Conservation (phyloP, 2,329 filamentous ascomycete genomes). For the Penicillium concentricum region DNA sequence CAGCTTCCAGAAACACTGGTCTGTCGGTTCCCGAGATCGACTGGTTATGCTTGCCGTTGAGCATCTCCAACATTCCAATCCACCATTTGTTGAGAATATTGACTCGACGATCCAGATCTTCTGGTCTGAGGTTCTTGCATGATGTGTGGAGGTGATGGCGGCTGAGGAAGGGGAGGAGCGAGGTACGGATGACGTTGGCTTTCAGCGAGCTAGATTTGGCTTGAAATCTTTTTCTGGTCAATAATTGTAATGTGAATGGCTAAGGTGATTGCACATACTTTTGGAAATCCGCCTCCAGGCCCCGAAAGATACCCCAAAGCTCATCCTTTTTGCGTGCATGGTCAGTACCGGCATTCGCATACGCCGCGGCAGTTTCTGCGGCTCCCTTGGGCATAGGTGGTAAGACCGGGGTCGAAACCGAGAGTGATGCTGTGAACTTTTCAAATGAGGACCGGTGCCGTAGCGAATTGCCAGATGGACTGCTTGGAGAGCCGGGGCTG, state of each 20-base stretch:
- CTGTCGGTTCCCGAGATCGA: constrained; percentile 81
- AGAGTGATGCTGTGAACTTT: constrained; percentile 42
- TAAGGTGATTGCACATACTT: constrained; percentile 49
- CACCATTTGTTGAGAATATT: constrained; percentile 89
- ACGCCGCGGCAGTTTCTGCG: constrained; percentile 40
- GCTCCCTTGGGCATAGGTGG: constrained; percentile 49
- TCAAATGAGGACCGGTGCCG: constrained; percentile 47
- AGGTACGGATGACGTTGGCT: constrained; percentile 69
- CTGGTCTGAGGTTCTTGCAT: constrained; percentile 64
- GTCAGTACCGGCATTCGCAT: constrained; percentile 30
- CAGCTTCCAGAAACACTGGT: constrained; percentile 74
- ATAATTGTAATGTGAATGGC: background rate
- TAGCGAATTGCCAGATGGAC: constrained; percentile 43
- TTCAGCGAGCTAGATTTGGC: constrained; percentile 72
- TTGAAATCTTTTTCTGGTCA: constrained; percentile 57
- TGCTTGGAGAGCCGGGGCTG: constrained; percentile 35
- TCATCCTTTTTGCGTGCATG: constrained; percentile 64
- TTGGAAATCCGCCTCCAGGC: constrained; percentile 66
- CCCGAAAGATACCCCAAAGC: constrained; percentile 66
- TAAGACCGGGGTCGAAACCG: constrained; percentile 47
- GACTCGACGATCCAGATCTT: constrained; percentile 78
- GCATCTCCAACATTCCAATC: constrained; percentile 75
- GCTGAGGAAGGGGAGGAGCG: constrained; percentile 74
- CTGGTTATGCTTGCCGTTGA: constrained; percentile 72
- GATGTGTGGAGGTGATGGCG: constrained; percentile 68